Evolutionary conservation across 2,329 filamentous ascomycete species (phyloP).

Genomic region (Claviceps maximensis): DNA sequence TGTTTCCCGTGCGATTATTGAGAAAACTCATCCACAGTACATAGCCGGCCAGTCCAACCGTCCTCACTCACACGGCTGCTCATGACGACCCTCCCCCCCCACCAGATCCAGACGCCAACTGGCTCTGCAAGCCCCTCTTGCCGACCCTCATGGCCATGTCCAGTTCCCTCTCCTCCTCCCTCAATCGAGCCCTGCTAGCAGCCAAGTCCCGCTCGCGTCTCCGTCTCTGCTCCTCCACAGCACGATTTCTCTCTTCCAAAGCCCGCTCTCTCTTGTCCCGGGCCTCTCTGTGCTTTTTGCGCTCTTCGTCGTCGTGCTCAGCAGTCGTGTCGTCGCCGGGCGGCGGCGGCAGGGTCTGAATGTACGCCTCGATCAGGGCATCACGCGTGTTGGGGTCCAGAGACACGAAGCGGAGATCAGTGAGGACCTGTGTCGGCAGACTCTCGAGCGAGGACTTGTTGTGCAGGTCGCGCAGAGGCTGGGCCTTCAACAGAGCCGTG

Average conservation of each 20-base stretch:
- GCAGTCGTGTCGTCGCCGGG: conserved; percentile 28
- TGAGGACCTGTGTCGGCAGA: conserved; percentile 48
- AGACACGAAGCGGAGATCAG: conserved; percentile 58
- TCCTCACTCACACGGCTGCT: background rate
- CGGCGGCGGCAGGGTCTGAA: conserved; percentile 48
- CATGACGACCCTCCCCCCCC: conserved; percentile 16
- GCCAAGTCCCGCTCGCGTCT: conserved; percentile 45
- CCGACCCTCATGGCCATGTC: conserved; percentile 55
- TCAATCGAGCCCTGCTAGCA: conserved; percentile 45
- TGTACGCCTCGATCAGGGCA: conserved; percentile 50
- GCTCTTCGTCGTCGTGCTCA: conserved; percentile 37
- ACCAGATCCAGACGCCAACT: conserved; percentile 28
- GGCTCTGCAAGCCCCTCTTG: conserved; percentile 51
- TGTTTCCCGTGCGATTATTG: no score
- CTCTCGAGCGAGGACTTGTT: conserved; percentile 40
- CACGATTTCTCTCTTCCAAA: conserved; percentile 48
- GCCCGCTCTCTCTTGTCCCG: conserved; percentile 51
- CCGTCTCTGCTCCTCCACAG: conserved; percentile 50
- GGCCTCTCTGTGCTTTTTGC: conserved; percentile 35
- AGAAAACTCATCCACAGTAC: no score
- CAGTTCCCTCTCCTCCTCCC: conserved; percentile 55
- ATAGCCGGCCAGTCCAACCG: no score
- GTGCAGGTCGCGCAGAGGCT: conserved; percentile 47
- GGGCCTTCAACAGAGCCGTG: conserved; percentile 46
- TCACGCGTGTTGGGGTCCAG: conserved; percentile 49